These are phyloP conservation scores for Fraxinus nigra DNA, from an alignment of 305 asterid genomes.

Conservation along the genomic window DNA sequence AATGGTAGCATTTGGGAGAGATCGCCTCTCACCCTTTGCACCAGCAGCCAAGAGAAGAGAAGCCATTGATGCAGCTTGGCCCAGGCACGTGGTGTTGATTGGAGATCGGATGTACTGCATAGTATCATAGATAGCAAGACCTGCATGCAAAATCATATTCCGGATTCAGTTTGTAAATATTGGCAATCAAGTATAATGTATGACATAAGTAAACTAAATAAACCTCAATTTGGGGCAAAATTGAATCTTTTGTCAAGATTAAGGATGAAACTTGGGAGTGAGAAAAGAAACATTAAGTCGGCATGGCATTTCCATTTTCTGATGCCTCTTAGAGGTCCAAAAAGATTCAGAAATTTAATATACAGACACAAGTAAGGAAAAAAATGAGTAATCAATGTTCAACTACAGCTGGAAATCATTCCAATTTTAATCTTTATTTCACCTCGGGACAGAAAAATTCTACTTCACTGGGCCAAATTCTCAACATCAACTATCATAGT, in stretches of 20 bases:
- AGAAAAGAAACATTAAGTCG: background rate
- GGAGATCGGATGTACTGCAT: conserved; percentile 97
- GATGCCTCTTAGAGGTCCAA: background rate
- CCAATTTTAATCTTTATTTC: conserved; percentile 4
- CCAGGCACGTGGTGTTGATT: conserved; percentile 79
- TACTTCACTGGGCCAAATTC: background rate
- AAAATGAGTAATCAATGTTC: conserved; percentile 3
- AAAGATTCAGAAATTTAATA: background rate
- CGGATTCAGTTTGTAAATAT: background rate
- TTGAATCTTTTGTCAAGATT: background rate
- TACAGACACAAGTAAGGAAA: background rate
- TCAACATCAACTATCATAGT: background rate
- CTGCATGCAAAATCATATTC: conserved; percentile 31
- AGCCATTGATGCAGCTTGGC: conserved; percentile 98
- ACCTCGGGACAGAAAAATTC: background rate
- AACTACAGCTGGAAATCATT: conserved; percentile 10
- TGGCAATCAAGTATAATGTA: background rate
- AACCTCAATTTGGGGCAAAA: background rate
- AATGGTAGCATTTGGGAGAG: conserved; percentile 87
- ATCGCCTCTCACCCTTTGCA: conserved; percentile 82
- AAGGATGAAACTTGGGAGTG: background rate
- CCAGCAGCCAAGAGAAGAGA: conserved; percentile 97
- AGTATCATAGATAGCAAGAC: conserved; percentile 95
- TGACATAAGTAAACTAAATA: background rate
- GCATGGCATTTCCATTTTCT: background rate